Conservation (phyloP, 176 grass and related monocot species). For the Lolium rigidum region DNA sequence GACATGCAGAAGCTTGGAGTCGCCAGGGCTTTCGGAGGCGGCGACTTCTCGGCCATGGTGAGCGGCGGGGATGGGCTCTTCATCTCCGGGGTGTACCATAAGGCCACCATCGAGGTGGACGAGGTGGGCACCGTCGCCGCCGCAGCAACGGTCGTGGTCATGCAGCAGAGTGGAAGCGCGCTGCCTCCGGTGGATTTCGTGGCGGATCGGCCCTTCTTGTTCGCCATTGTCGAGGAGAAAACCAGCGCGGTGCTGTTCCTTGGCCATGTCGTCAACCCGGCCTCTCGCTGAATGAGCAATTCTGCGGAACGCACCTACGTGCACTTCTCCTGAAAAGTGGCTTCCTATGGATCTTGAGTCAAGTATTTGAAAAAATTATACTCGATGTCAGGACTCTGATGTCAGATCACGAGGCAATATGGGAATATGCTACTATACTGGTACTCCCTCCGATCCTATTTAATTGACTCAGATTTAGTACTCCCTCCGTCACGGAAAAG, state of each 20-base stretch:
- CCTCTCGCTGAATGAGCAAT: neutral
- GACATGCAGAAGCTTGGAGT: conserved; percentile 12
- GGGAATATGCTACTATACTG: neutral
- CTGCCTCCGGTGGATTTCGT: neutral
- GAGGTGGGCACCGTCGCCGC: conserved; percentile 45
- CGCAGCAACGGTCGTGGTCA: neutral
- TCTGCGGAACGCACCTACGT: neutral
- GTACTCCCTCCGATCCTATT: no score
- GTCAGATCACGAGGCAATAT: neutral
- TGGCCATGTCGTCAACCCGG: neutral
- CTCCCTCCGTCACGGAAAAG: no score
- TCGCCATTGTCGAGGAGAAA: neutral
- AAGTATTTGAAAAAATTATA: neutral
- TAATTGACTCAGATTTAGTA: no score
- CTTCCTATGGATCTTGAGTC: neutral
- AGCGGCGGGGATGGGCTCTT: conserved; percentile 20
- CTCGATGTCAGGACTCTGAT: neutral
- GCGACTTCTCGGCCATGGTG: conserved; percentile 50
- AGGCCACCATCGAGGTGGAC: conserved; percentile 51
- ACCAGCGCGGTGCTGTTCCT: neutral
- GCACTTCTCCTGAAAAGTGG: no score
- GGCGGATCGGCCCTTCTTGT: neutral
- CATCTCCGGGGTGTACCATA: conserved; percentile 18
- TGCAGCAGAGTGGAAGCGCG: neutral
- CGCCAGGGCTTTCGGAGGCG: conserved; percentile 22